phyloP scores from a whole-genome alignment of 2,329 filamentous ascomycete species.

The Lasiodiplodia gonubiensis region DNA sequence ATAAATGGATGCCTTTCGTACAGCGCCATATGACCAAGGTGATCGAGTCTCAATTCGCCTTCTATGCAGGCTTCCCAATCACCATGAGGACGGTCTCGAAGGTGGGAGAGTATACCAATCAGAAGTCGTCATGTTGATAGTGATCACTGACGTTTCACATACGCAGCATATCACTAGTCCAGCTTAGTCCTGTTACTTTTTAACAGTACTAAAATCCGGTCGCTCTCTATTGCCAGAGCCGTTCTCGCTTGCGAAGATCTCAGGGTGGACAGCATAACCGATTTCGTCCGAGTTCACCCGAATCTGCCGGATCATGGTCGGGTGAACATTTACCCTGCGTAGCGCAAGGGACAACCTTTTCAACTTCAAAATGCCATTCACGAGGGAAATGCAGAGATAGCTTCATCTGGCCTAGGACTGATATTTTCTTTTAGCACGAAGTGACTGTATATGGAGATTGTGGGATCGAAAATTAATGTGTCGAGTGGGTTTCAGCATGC shows the following conservation, averaged over 20 bases:
- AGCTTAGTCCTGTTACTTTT: not conserved
- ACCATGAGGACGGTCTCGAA: not conserved
- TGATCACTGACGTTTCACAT: not conserved
- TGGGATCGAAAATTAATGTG: too few relatives aligned
- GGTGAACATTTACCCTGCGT: conserved; percentile 5
- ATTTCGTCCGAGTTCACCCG: conserved; percentile 5
- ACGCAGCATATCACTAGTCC: not conserved
- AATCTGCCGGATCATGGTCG: not conserved
- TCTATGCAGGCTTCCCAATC: not conserved
- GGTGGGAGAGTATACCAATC: not conserved
- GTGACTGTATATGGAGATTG: too few relatives aligned
- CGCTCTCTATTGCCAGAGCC: not conserved
- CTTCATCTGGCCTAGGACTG: too few relatives aligned
- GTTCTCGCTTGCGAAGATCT: not conserved
- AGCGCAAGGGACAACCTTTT: not conserved
- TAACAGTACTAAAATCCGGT: not conserved
- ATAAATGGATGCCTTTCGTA: conserved; percentile 19
- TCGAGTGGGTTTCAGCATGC: too few relatives aligned
- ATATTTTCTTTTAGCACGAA: too few relatives aligned
- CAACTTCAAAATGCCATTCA: not conserved
- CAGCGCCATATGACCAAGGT: not conserved
- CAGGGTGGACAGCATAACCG: not conserved
- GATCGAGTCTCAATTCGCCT: not conserved
- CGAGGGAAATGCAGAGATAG: too few relatives aligned
- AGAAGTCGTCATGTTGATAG: not conserved